Percentiles rank a stretch among this genome's conserved stretches.
phyloP scores from a whole-genome alignment of 192 early-diverging fungal genomes.

The Obelidium mucronatum region DNA sequence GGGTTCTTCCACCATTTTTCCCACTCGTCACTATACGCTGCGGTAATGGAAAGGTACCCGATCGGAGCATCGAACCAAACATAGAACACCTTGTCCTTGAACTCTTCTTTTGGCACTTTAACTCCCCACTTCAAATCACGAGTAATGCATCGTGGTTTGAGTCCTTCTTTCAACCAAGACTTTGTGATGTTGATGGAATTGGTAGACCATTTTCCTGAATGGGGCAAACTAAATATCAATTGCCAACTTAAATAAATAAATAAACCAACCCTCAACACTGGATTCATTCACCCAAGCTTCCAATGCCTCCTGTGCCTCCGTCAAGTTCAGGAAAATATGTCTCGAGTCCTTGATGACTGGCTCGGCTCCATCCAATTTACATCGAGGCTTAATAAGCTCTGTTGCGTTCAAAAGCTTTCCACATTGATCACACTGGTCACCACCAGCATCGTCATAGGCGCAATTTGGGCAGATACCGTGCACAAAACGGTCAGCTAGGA shows the following conservation, averaged over 20 bases:
- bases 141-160: conserved; percentile 94
- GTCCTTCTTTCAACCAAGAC: conserved; percentile 93
- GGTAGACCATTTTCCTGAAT: conserved; percentile 78
- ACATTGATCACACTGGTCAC: conserved; percentile 98
- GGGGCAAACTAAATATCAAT: no score
- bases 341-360: conserved; percentile 84
- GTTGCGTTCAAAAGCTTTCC: conserved; percentile 89
- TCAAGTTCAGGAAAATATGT: conserved; percentile 92
- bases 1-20: conserved; percentile 99
- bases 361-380: conserved; percentile 86
- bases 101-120: conserved; percentile 85
- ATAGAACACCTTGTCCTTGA: conserved; percentile 95
- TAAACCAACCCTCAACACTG: conserved; percentile 70
- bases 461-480: conserved; percentile 96
- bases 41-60: conserved; percentile 97
- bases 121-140: conserved; percentile 99
- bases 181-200: conserved; percentile 91
- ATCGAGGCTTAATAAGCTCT: conserved; percentile 92
- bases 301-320: conserved; percentile 73
- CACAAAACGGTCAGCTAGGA: conserved; percentile 97
- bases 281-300: conserved; percentile 79
- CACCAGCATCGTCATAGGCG: conserved; percentile 78
- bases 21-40: conserved; percentile 93
- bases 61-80: conserved; percentile 99
- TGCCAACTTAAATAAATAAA: no score